Percentiles rank a stretch among this genome's conserved stretches.
phyloP scores from a whole-genome alignment of 768 basidiomycete genomes.

The Suillus spraguei region DNA sequence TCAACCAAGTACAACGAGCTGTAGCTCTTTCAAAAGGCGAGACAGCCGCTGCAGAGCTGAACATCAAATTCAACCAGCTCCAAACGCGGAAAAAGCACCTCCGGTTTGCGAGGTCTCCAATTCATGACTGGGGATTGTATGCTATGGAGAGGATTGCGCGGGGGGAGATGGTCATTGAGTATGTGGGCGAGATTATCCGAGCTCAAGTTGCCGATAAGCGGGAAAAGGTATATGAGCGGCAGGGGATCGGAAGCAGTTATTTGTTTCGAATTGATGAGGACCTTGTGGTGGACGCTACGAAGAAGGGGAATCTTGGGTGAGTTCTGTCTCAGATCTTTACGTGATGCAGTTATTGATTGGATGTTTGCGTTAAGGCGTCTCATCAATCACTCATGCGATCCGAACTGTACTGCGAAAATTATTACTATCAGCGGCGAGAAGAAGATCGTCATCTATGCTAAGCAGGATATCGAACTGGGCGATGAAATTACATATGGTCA shows the following conservation, averaged over 20 bases:
- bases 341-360: slow-evolving; percentile 14
- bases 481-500: slow-evolving; percentile 97
- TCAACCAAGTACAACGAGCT: slow-evolving; percentile 86
- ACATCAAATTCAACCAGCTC: slow-evolving; percentile 98
- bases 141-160: slow-evolving; percentile 94
- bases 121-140: slow-evolving; percentile 98
- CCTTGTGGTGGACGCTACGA: slow-evolving; percentile 96
- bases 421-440: slow-evolving; percentile 91
- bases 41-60: slow-evolving; percentile 65
- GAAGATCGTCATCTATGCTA: slow-evolving; percentile 99
- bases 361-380: slow-evolving; percentile 62
- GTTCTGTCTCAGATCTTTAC: slow-evolving; percentile 33
- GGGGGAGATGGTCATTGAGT: slow-evolving; percentile 99
- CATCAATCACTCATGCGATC: slow-evolving; percentile 99
- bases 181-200: slow-evolving; percentile 96
- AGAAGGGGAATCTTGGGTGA: slow-evolving; percentile 98
- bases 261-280: slow-evolving; percentile 98
- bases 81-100: slow-evolving; percentile 98
- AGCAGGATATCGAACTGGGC: slow-evolving; percentile 92
- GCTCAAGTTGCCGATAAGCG: slow-evolving; percentile 95
- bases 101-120: slow-evolving; percentile 91
- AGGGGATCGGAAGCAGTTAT: slow-evolving; percentile 98
- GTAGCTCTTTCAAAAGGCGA: slow-evolving; percentile 78
- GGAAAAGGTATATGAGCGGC: slow-evolving; percentile 95
- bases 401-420: slow-evolving; percentile 89